Evolutionary conservation across 2,329 filamentous ascomycete species (phyloP).

Genomic region (Tolypocladium ovalisporum): DNA sequence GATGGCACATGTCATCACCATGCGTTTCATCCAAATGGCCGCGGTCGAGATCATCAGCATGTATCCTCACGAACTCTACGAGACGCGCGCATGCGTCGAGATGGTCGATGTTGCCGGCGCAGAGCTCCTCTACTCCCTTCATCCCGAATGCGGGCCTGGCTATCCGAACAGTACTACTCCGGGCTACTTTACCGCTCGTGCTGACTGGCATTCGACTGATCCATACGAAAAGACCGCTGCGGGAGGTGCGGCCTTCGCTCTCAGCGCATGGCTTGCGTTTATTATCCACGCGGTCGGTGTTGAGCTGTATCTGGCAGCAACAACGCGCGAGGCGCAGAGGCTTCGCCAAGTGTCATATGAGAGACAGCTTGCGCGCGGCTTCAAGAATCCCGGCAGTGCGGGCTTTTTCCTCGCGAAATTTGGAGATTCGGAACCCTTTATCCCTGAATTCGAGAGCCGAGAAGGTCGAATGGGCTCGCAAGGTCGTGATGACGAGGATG

Average conservation of each 20-base stretch:
- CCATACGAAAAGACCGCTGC: constrained; percentile 21
- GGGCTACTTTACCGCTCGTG: constrained; percentile 8
- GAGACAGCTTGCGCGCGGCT: constrained; percentile 42
- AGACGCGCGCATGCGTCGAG: too few species aligned
- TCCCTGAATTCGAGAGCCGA: too few species aligned
- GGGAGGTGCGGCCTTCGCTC: constrained; percentile 20
- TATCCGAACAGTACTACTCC: constrained; percentile 5
- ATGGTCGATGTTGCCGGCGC: too few species aligned
- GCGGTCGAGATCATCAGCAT: constrained; percentile 7
- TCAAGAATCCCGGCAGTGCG: constrained; percentile 34
- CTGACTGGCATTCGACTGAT: constrained; percentile 14
- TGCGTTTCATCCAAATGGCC: too few species aligned
- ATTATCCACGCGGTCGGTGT: constrained; percentile 31
- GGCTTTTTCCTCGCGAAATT: constrained; percentile 30
- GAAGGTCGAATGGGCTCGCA: too few species aligned
- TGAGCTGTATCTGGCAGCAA: constrained; percentile 32
- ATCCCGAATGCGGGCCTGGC: too few species aligned
- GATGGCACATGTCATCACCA: constrained; percentile 13
- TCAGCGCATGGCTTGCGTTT: constrained; percentile 39
- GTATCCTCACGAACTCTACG: constrained; percentile 13
- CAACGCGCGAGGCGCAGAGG: constrained; percentile 40
- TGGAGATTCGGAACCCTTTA: constrained; percentile 6
- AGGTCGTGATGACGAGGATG: too few species aligned
- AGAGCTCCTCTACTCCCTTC: too few species aligned
- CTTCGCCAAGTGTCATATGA: constrained; percentile 45